Conservation (phyloP, 2,329 filamentous ascomycete genomes). For the Nigrospora oryzae region DNA sequence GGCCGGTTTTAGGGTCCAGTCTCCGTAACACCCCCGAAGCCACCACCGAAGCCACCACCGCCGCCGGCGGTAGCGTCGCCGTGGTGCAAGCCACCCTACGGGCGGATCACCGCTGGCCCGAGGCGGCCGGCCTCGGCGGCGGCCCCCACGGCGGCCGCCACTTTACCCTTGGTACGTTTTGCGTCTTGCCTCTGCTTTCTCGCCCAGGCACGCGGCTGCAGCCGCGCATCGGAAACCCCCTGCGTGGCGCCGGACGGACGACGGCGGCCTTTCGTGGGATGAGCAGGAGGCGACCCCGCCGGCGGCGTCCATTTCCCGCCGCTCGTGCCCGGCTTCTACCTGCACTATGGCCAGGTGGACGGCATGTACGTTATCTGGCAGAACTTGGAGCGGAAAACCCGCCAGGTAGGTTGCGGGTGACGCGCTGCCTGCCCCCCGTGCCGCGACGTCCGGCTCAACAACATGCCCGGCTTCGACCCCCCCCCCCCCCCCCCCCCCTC, state of each 20-base stretch:
- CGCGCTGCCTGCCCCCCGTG: no score
- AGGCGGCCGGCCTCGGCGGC: slow-evolving; percentile 15
- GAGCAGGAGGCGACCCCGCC: slow-evolving; percentile 33
- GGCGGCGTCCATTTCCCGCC: slow-evolving; percentile 34
- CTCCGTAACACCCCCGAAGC: slow-evolving; percentile 25
- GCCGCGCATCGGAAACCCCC: no score
- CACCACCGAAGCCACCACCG: slow-evolving; percentile 26
- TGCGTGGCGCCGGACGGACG: not conserved
- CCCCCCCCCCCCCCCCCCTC: no score
- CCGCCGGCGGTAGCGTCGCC: slow-evolving; percentile 21
- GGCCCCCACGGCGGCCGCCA: slow-evolving; percentile 26
- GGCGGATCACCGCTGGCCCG: slow-evolving; percentile 22
- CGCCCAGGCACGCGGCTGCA: slow-evolving; percentile 2
- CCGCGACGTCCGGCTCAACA: slow-evolving; percentile 31
- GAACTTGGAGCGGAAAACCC: slow-evolving; percentile 29
- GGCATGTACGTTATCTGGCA: slow-evolving; percentile 41
- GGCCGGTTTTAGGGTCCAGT: slow-evolving; percentile 8
- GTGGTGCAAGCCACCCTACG: slow-evolving; percentile 32
- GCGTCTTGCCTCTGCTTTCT: no score
- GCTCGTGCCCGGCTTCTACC: slow-evolving; percentile 35
- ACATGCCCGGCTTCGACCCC: slow-evolving; percentile 19
- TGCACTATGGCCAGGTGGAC: slow-evolving; percentile 38
- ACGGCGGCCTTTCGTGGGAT: slow-evolving; percentile 7
- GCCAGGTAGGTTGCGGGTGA: slow-evolving; percentile 24
- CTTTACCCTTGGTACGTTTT: slow-evolving; percentile 19